These are phyloP conservation scores for Pecoramyces ruminantium DNA, from an alignment of 192 early-diverging fungal species.

Conservation along the genomic window DNA sequence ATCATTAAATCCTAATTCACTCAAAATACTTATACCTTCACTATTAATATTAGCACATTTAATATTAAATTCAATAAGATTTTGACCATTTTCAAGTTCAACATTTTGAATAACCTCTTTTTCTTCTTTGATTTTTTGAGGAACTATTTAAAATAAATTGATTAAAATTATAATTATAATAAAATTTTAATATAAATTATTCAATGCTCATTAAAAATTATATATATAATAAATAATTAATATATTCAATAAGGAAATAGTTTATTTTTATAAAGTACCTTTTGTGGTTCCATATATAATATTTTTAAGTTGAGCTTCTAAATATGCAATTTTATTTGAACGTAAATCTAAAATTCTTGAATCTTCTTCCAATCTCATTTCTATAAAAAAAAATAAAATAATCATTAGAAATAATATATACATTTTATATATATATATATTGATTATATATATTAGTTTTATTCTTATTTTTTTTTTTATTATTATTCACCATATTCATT, in stretches of 20 bases:
- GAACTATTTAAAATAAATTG: slow-evolving; percentile 1
- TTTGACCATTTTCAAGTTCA: slow-evolving; percentile 13
- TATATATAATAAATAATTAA: no score
- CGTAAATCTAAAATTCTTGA: slow-evolving; percentile 24
- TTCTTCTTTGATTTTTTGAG: background rate
- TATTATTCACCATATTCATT: slow-evolving; percentile 36
- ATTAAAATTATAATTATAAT: no score
- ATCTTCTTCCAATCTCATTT: slow-evolving; percentile 33
- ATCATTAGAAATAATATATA: no score
- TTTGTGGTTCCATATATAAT: slow-evolving; percentile 19
- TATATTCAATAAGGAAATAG: no score
- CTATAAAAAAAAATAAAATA: no score
- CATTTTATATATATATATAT: no score
- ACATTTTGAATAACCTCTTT: slow-evolving; percentile 15
- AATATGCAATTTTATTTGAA: slow-evolving; percentile 22
- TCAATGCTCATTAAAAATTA: no score
- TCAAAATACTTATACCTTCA: background rate
- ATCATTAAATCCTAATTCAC: background rate
- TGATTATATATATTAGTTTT: background rate
- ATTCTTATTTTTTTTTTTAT: background rate
- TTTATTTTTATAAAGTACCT: slow-evolving; percentile 1
- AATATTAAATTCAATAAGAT: background rate
- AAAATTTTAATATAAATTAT: no score
- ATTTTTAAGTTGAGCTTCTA: slow-evolving; percentile 29
- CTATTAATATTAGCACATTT: background rate